A percentile compares a stretch with the other conserved stretches of the same genome.
Evolutionary conservation across 495 filamentous ascomycete species (phyloP).

Genomic region (Jackrogersella minutella): DNA sequence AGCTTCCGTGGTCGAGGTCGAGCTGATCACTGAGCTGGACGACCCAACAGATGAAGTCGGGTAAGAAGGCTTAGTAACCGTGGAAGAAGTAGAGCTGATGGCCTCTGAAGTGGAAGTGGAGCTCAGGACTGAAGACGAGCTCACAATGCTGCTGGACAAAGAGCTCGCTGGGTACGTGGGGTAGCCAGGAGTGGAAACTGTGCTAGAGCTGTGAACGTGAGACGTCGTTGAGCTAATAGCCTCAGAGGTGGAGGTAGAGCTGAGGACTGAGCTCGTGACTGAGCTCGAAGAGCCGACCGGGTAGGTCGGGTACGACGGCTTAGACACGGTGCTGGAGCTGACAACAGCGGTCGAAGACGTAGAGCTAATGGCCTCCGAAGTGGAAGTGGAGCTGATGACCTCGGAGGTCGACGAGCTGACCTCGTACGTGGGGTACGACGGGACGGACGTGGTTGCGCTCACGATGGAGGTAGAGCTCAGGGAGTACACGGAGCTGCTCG

Average conservation of each 20-base stretch:
- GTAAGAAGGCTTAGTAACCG: too few species aligned
- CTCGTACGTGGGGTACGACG: constrained; percentile 24
- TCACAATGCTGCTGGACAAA: too few species aligned
- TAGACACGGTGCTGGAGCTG: constrained; percentile 3
- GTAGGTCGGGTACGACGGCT: constrained; percentile 5
- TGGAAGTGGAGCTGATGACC: constrained; percentile 4
- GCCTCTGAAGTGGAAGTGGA: too few species aligned
- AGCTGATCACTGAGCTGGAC: too few species aligned
- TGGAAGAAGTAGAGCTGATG: too few species aligned
- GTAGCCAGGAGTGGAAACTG: background rate
- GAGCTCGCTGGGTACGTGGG: background rate
- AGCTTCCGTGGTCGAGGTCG: too few species aligned
- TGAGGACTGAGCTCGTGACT: background rate
- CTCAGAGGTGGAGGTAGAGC: constrained; percentile 9
- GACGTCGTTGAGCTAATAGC: too few species aligned
- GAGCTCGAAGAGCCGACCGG: background rate
- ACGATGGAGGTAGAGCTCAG: background rate
- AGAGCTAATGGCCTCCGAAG: too few species aligned
- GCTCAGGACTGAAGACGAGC: background rate
- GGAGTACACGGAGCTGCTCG: background rate
- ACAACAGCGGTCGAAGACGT: background rate
- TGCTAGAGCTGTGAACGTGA: background rate
- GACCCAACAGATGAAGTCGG: too few species aligned
- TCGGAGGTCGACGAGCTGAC: background rate
- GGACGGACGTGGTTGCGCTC: constrained; percentile 39